These are phyloP conservation scores for Globisporangium paddicum DNA, from an alignment of 352 stramenopile genomes.

Conservation along the genomic window DNA sequence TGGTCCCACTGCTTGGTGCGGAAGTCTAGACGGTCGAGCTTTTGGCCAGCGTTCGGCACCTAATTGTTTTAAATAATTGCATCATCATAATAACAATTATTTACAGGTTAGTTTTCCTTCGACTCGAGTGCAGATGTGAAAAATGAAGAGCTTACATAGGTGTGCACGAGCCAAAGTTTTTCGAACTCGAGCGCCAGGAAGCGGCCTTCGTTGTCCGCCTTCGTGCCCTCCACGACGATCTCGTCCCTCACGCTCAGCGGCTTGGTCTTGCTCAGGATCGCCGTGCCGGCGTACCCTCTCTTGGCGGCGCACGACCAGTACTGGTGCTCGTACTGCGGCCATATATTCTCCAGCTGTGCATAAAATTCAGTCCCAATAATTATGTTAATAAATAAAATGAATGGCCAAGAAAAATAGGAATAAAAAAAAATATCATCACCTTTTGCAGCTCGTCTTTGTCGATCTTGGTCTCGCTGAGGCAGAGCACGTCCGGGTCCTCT, in stretches of 20 bases:
- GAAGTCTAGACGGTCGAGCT: conserved; percentile 69
- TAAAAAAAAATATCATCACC: neutral
- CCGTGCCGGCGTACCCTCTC: conserved; percentile 77
- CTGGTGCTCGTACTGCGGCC: conserved; percentile 72
- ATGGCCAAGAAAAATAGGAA: neutral
- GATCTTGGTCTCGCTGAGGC: conserved; percentile 87
- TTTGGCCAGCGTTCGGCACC: conserved; percentile 62
- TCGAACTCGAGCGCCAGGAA: conserved; percentile 76
- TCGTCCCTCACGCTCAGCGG: conserved; percentile 66
- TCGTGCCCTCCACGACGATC: conserved; percentile 48
- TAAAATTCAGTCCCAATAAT: too few relatives aligned
- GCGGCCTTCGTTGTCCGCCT: conserved; percentile 63
- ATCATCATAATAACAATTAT: too few relatives aligned
- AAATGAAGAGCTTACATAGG: conserved; percentile 38
- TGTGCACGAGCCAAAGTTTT: conserved; percentile 82
- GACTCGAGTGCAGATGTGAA: too few relatives aligned
- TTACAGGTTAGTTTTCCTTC: too few relatives aligned
- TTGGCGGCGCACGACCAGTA: conserved; percentile 75
- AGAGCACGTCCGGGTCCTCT: conserved; percentile 78
- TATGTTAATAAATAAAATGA: neutral
- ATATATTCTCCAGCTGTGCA: conserved; percentile 45
- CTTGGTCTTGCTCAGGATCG: conserved; percentile 67
- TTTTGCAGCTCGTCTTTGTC: conserved; percentile 63
- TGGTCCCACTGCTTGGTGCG: conserved; percentile 75
- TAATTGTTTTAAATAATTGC: too few relatives aligned